A percentile compares a stretch with the other conserved stretches of the same genome.
Conservation (phyloP, 169 alveolate genomes). For the Plasmodium gaboni region DNA sequence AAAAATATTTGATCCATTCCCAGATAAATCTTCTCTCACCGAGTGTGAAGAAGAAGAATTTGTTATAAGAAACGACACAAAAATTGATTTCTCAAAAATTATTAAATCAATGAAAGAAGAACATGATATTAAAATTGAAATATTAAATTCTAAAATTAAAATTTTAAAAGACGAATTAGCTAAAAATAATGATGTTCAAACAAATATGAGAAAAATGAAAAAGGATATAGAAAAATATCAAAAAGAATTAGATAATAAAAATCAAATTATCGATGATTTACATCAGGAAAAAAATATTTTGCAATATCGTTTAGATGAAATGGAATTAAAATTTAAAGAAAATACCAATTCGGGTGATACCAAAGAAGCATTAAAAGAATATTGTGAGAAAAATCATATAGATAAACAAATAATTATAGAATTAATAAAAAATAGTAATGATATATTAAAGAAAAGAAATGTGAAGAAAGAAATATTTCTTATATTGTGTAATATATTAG, state of each 20-base stretch:
- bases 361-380: constrained; percentile 11
- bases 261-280: constrained; percentile 41
- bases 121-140: constrained; percentile 35
- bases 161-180: constrained; percentile 29
- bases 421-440: constrained; percentile 41
- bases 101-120: constrained; percentile 36
- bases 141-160: constrained; percentile 31
- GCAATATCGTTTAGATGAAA: constrained; percentile 15
- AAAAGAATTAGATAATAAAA: constrained; percentile 23
- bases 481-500: constrained; percentile 37
- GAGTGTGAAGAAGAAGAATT: constrained; percentile 37
- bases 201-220: constrained; percentile 6
- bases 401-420: constrained; percentile 40
- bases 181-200: constrained; percentile 29
- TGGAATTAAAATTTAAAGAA: constrained; percentile 10
- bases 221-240: constrained; percentile 46
- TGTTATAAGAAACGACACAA: constrained; percentile 17
- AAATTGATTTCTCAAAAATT: constrained; percentile 18
- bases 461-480: constrained; percentile 41
- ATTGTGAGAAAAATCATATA: constrained; percentile 27
- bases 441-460: constrained; percentile 20
- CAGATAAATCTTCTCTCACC: constrained; percentile 5
- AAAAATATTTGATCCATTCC: constrained; percentile 9
- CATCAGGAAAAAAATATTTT: constrained; percentile 6
- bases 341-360: constrained; percentile 18